phyloP scores from a whole-genome alignment of 768 basidiomycete genomes.

The Trametes cubensis region DNA sequence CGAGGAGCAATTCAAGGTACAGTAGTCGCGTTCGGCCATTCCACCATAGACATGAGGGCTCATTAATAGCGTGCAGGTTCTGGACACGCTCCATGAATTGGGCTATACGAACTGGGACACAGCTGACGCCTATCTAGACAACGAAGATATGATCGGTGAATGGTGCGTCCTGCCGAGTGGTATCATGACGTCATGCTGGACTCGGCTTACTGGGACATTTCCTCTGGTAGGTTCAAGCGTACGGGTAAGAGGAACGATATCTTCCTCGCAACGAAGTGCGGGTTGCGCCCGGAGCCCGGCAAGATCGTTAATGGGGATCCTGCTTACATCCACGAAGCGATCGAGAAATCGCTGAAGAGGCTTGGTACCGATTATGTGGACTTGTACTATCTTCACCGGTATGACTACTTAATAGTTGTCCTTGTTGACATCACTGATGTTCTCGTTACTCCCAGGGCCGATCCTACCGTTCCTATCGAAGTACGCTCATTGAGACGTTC shows the following conservation, averaged over 20 bases:
- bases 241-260: conserved; percentile 54
- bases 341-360: conserved; percentile 43
- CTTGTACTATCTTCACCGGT: conserved; percentile 45
- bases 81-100: conserved; percentile 44
- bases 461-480: conserved; percentile 31
- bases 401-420: not conserved
- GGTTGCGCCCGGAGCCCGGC: conserved; percentile 34
- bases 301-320: conserved; percentile 40
- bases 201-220: too few relatives aligned
- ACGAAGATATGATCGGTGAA: conserved; percentile 49
- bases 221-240: conserved; percentile 46
- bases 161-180: conserved; percentile 32
- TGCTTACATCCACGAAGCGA: conserved; percentile 42
- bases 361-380: conserved; percentile 43
- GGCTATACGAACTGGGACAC: conserved; percentile 55
- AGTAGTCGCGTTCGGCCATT: too few relatives aligned
- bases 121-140: conserved; percentile 45
- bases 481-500: not conserved
- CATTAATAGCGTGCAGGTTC: conserved; percentile 33
- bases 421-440: not conserved
- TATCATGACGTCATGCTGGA: too few relatives aligned
- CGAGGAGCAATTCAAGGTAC: conserved; percentile 62
- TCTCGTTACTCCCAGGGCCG: conserved; percentile 18
- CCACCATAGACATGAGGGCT: conserved; percentile 5
- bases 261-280: conserved; percentile 68